Evolutionary conservation across 352 stramenopile genomes (phyloP).

Genomic region (Globisporangium recalcitrans): DNA sequence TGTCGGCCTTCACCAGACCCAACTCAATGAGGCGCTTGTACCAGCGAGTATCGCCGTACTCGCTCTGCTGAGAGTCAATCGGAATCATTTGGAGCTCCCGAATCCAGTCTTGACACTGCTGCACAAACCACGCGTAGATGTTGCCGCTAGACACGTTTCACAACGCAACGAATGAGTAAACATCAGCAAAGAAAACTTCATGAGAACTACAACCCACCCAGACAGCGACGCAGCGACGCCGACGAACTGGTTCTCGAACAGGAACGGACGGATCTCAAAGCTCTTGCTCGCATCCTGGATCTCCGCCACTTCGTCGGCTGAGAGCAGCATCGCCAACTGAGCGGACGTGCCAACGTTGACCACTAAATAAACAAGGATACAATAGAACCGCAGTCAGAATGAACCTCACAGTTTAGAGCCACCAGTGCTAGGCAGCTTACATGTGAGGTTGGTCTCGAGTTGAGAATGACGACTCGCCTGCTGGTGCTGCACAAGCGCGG

Average conservation of each 20-base stretch:
- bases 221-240: constrained; percentile 72
- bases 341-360: constrained; percentile 82
- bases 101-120: constrained; percentile 52
- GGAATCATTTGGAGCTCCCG: constrained; percentile 24
- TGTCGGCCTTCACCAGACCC: constrained; percentile 43
- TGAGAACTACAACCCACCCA: constrained; percentile 28
- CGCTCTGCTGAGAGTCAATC: background rate
- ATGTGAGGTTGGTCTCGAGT: constrained; percentile 33
- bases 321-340: constrained; percentile 67
- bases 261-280: constrained; percentile 75
- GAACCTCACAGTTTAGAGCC: no score
- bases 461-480: constrained; percentile 9
- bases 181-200: no score
- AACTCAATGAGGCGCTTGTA: constrained; percentile 56
- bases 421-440: constrained; percentile 24
- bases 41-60: constrained; percentile 13
- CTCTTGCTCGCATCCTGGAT: constrained; percentile 20
- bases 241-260: constrained; percentile 48
- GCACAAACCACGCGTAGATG: constrained; percentile 60
- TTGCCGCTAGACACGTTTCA: constrained; percentile 40
- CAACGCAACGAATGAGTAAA: background rate
- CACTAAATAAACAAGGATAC: constrained; percentile 22
- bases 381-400: no score
- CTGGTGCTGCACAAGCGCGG: constrained; percentile 37
- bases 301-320: constrained; percentile 26